phyloP scores from a whole-genome alignment of 768 basidiomycete genomes.

The Rossbeevera mucosa region DNA sequence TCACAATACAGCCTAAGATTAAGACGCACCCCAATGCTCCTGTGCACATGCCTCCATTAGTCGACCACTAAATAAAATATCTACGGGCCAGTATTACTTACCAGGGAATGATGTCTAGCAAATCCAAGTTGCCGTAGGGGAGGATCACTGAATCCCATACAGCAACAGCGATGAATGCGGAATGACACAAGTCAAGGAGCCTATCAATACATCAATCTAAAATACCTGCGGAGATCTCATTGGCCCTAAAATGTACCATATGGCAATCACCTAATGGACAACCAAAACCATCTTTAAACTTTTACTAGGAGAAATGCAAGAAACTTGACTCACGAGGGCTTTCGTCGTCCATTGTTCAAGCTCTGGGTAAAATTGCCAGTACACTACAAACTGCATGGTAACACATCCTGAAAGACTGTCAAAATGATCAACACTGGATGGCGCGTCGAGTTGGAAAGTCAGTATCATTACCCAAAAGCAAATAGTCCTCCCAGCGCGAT shows the following conservation, averaged over 20 bases:
- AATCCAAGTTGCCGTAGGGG: slow-evolving; percentile 15
- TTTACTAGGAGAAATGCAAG: too few relatives aligned
- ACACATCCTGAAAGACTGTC: slow-evolving; percentile 27
- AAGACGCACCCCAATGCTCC: slow-evolving; percentile 23
- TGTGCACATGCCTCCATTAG: slow-evolving; percentile 1
- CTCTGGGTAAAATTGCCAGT: slow-evolving; percentile 15
- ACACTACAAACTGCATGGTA: slow-evolving; percentile 24
- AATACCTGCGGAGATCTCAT: background rate
- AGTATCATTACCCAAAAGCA: slow-evolving; percentile 16
- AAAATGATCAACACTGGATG: background rate
- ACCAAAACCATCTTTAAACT: background rate
- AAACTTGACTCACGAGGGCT: slow-evolving; percentile 12
- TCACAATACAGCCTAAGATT: background rate
- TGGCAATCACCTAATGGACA: slow-evolving; percentile 14
- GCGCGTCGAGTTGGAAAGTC: background rate
- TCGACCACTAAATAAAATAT: background rate
- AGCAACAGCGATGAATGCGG: slow-evolving; percentile 16
- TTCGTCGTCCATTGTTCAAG: slow-evolving; percentile 17
- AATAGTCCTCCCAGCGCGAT: slow-evolving; percentile 23
- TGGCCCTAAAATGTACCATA: slow-evolving; percentile 10
- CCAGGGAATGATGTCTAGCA: slow-evolving; percentile 20
- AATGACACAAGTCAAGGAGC: slow-evolving; percentile 25
- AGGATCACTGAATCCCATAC: slow-evolving; percentile 24
- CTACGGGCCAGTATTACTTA: background rate
- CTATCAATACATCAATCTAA: slow-evolving; percentile 1